Evolutionary conservation across 2,329 filamentous ascomycete genomes (phyloP).

Genomic region (Colletotrichum sp.): DNA sequence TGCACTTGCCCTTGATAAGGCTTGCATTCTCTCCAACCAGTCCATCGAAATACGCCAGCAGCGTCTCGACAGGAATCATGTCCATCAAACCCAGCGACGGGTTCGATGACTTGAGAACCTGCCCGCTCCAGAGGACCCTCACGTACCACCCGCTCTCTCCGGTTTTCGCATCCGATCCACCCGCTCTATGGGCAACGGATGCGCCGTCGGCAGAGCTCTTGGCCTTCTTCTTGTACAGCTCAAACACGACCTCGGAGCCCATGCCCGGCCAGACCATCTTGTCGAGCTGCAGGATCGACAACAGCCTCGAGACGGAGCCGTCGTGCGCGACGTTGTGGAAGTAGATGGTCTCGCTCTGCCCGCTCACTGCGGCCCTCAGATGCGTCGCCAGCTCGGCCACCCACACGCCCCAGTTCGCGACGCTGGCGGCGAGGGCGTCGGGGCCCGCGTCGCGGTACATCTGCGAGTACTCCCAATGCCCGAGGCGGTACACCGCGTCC

Average conservation of each 20-base stretch:
- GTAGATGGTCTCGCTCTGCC: slow-evolving; percentile 52
- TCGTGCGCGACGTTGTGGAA: slow-evolving; percentile 84
- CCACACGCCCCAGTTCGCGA: slow-evolving; percentile 73
- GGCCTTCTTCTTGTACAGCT: slow-evolving; percentile 63
- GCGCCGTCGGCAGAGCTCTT: slow-evolving; percentile 10
- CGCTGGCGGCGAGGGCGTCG: slow-evolving; percentile 65
- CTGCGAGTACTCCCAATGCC: slow-evolving; percentile 82
- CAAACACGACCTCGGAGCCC: slow-evolving; percentile 80
- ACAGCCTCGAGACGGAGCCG: slow-evolving; percentile 70
- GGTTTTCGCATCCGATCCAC: not conserved
- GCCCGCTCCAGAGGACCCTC: slow-evolving; percentile 74
- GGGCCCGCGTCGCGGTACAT: slow-evolving; percentile 71
- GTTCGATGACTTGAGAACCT: slow-evolving; percentile 69
- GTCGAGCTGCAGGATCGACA: slow-evolving; percentile 75
- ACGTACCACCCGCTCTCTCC: slow-evolving; percentile 51
- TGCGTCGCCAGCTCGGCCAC: slow-evolving; percentile 73
- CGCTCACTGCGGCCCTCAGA: slow-evolving; percentile 58
- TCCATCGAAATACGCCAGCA: slow-evolving; percentile 75
- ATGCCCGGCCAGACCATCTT: slow-evolving; percentile 86
- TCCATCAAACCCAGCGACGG: slow-evolving; percentile 72
- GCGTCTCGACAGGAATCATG: slow-evolving; percentile 69
- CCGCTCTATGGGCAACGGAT: not conserved
- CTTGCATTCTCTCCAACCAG: slow-evolving; percentile 63
- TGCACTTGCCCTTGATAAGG: slow-evolving; percentile 43
- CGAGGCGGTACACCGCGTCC: slow-evolving; percentile 75